Percentiles rank a stretch among this genome's conserved stretches.
phyloP scores from a whole-genome alignment of 495 filamentous ascomycete species.

The Cercophora sp. region DNA sequence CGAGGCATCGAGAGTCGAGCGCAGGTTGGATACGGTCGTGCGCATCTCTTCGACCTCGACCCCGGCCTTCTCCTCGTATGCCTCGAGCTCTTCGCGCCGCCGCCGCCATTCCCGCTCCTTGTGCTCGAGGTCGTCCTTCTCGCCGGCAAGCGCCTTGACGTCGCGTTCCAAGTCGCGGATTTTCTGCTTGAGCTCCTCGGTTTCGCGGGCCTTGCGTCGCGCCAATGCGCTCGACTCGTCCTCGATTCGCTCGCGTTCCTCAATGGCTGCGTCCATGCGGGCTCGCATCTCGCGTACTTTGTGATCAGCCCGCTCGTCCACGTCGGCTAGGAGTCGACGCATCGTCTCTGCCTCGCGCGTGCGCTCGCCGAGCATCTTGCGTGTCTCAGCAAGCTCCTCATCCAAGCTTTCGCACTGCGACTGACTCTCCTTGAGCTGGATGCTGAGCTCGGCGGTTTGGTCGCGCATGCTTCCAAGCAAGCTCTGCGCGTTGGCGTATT shows the following conservation, averaged over 20 bases:
- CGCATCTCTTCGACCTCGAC: slow-evolving; percentile 72
- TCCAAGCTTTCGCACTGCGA: slow-evolving; percentile 82
- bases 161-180: slow-evolving; percentile 78
- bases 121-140: slow-evolving; percentile 62
- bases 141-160: slow-evolving; percentile 63
- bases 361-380: slow-evolving; percentile 81
- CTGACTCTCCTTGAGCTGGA: slow-evolving; percentile 87
- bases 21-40: slow-evolving; percentile 71
- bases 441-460: slow-evolving; percentile 80
- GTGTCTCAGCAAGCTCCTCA: slow-evolving; percentile 86
- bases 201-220: slow-evolving; percentile 70
- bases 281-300: slow-evolving; percentile 85
- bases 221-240: slow-evolving; percentile 79
- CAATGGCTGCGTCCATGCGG: slow-evolving; percentile 78
- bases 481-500: slow-evolving; percentile 78
- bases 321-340: slow-evolving; percentile 81
- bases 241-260: slow-evolving; percentile 89
- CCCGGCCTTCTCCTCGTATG: slow-evolving; percentile 58
- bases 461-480: slow-evolving; percentile 89
- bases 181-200: slow-evolving; percentile 78
- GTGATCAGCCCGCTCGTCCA: slow-evolving; percentile 73
- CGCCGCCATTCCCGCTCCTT: slow-evolving; percentile 64
- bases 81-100: slow-evolving; percentile 70
- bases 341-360: slow-evolving; percentile 96
- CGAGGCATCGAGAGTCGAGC: slow-evolving; percentile 76